Percentiles rank a stretch among this genome's conserved stretches.
Conservation (phyloP, 139 green algal species). For the Auxenochlorella protothecoides region DNA sequence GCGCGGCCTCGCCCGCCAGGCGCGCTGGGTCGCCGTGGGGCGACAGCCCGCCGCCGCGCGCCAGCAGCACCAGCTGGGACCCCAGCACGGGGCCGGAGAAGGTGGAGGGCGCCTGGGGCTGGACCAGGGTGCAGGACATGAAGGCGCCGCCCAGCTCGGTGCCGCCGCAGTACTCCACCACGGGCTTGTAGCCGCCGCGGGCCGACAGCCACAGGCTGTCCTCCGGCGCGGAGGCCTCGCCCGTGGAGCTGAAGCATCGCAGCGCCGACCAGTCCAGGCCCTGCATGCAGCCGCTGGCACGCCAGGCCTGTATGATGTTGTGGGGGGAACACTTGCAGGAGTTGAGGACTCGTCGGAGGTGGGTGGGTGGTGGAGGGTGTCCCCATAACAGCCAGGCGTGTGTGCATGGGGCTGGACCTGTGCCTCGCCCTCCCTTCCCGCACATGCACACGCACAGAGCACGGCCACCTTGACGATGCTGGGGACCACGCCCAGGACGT, state of each 20-base stretch:
- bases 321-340: too few relatives aligned
- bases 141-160: constrained; percentile 88
- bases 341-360: too few relatives aligned
- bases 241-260: constrained; percentile 54
- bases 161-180: constrained; percentile 88
- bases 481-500: constrained; percentile 80
- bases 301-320: constrained; percentile 38
- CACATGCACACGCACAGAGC: background rate
- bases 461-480: constrained; percentile 44
- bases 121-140: constrained; percentile 54
- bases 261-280: constrained; percentile 35
- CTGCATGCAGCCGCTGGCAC: constrained; percentile 42
- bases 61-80: constrained; percentile 34
- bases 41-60: background rate
- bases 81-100: constrained; percentile 61
- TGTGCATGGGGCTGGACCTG: background rate
- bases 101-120: constrained; percentile 55
- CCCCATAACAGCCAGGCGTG: background rate
- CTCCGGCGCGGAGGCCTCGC: constrained; percentile 51
- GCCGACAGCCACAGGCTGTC: constrained; percentile 59
- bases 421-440: background rate
- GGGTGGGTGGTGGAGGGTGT: too few relatives aligned
- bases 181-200: constrained; percentile 55
- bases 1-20: constrained; percentile 46
- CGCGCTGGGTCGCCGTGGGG: constrained; percentile 7